Evolutionary conservation across 106 monocot species (phyloP).

Genomic region (Platanthera guangdongensis): DNA sequence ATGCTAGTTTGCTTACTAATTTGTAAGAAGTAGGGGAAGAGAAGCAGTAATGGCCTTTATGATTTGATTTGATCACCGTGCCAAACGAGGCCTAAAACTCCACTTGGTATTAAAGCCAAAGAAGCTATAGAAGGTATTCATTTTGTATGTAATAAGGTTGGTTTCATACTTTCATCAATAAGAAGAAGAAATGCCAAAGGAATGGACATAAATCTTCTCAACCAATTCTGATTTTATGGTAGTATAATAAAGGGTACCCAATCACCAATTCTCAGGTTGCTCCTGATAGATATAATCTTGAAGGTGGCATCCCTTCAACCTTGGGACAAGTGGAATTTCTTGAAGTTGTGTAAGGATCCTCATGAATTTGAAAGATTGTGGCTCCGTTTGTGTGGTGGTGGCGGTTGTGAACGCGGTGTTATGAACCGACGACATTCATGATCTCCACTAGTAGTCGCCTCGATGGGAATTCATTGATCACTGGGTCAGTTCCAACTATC

Average conservation of each 20-base stretch:
- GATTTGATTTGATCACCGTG: too few relatives aligned
- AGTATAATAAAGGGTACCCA: background rate
- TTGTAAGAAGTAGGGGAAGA: too few relatives aligned
- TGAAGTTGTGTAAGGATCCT: constrained; percentile 60
- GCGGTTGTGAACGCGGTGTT: too few relatives aligned
- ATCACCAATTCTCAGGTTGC: constrained; percentile 28
- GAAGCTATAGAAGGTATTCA: constrained; percentile 78
- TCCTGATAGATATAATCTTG: constrained; percentile 56
- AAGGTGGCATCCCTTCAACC: constrained; percentile 49
- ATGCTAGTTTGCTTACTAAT: too few relatives aligned
- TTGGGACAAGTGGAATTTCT: constrained; percentile 38
- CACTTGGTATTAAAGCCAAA: constrained; percentile 88
- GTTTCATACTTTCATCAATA: background rate
- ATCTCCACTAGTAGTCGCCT: constrained; percentile 37
- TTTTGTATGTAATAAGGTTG: background rate
- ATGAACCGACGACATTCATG: too few relatives aligned
- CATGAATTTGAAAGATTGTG: background rate
- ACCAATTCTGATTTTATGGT: background rate
- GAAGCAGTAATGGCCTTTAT: too few relatives aligned
- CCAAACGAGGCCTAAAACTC: constrained; percentile 42
- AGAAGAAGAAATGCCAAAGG: background rate
- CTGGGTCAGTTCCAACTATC: constrained; percentile 50
- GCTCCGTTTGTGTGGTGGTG: too few relatives aligned
- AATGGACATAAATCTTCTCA: background rate
- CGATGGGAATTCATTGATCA: constrained; percentile 41